Conservation (phyloP, 768 basidiomycete genomes). For the Panellus pusillus region DNA sequence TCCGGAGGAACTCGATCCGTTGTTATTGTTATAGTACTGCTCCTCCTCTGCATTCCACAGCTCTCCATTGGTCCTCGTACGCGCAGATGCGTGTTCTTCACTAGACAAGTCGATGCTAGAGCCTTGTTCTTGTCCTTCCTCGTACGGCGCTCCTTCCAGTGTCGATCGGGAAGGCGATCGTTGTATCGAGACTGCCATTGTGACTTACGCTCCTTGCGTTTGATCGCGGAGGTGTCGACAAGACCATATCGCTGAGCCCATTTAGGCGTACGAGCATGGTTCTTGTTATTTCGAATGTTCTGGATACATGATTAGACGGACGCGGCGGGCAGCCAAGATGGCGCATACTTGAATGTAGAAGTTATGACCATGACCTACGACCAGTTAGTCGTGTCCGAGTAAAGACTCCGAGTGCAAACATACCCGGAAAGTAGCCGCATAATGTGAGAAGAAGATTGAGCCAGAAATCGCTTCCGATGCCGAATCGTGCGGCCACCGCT, state of each 20-base stretch:
- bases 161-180: constrained; percentile 72
- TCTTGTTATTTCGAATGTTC: constrained; percentile 97
- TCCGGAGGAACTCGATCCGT: constrained; percentile 40
- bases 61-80: constrained; percentile 47
- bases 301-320: constrained; percentile 31
- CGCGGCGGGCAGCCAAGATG: background rate
- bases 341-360: constrained; percentile 80
- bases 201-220: constrained; percentile 75
- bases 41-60: constrained; percentile 80
- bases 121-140: constrained; percentile 72
- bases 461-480: constrained; percentile 89
- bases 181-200: constrained; percentile 89
- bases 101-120: constrained; percentile 42
- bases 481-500: constrained; percentile 95
- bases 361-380: constrained; percentile 83
- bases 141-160: constrained; percentile 68
- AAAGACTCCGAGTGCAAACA: constrained; percentile 20
- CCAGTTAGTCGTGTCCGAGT: constrained; percentile 3
- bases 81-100: constrained; percentile 32
- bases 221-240: constrained; percentile 74
- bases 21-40: constrained; percentile 59
- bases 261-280: constrained; percentile 87
- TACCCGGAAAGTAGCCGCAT: constrained; percentile 88
- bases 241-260: constrained; percentile 93
- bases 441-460: constrained; percentile 87